Evolutionary conservation across 768 basidiomycete species (phyloP), one percentile per base, ranked within the genome.

Genomic region (Tricholoma terreum): DNA sequence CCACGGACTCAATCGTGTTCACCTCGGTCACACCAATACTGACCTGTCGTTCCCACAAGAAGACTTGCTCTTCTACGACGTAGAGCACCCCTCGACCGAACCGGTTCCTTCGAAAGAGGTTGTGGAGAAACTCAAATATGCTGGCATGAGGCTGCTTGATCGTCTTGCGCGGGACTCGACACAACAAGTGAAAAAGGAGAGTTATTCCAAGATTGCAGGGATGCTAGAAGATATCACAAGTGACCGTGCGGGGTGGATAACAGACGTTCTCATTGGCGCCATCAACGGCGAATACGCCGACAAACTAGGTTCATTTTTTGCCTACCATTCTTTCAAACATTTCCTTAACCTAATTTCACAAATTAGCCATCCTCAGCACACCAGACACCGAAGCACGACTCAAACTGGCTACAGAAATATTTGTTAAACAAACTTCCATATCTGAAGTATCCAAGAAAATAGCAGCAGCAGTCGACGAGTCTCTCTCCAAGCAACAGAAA

Each of bases 401-500:
- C 21, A 78, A 76, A 24, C 83, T 83, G 30, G 86, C 89, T 1
- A 85, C 87, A 7, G 79, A 83, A 54, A 78, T 92, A 10, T 87
- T 92, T 66, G 70, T 84, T 46, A 92, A 91, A 63, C 86, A 87
- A 52, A 75, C 84, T 2, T 88, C 88, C 40, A 91, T 92, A 33
- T 84, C 84, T 19, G 91, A 93, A 69, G 88, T 93, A 0, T 84
- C 87, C 14, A 84, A 85, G 67, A 92, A 89, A 75, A 90, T 93
- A 52, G 85, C 89, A 4, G 81, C 83, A 30, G 85, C 88, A 19
- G 87, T 93, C 10, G 89, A 90, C 60, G 90, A 93, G 67, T 85
- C 85, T 4, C 79, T 92, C n/a, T 89, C 88, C 22, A 91, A 89
- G 56, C 91, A 92, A 63, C 91, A 93, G 71, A 92, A 92, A 65